Evolutionary conservation across 2,329 filamentous ascomycete species (phyloP).

Genomic region (Claviceps citrina): DNA sequence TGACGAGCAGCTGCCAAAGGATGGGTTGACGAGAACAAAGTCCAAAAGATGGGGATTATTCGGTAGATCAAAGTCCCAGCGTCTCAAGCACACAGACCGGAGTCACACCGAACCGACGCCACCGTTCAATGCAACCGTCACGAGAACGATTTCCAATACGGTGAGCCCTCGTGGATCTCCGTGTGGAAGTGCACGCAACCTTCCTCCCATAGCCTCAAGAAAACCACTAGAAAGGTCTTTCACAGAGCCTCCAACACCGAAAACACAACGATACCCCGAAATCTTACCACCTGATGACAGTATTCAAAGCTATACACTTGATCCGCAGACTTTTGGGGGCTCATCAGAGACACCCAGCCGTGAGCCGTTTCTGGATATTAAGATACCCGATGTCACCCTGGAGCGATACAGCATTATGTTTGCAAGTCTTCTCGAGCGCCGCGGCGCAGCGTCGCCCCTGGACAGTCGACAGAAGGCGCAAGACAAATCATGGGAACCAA

Average conservation of each 20-base stretch:
- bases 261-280: background rate
- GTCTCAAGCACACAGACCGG: conserved; percentile 8
- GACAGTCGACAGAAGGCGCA: conserved; percentile 44
- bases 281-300: background rate
- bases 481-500: conserved; percentile 27
- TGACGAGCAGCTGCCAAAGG: conserved; percentile 8
- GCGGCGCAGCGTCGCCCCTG: conserved; percentile 25
- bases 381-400: conserved; percentile 66
- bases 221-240: conserved; percentile 1
- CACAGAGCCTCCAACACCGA: background rate
- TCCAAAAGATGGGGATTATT: conserved; percentile 46
- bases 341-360: background rate
- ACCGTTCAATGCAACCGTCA: background rate
- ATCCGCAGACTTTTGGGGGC: background rate
- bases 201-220: background rate
- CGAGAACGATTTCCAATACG: background rate
- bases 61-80: conserved; percentile 25
- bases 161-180: background rate
- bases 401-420: conserved; percentile 96
- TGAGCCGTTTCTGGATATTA: conserved; percentile 47
- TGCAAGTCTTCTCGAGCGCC: conserved; percentile 47
- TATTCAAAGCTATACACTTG: background rate
- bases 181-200: background rate
- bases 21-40: conserved; percentile 25
- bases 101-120: conserved; percentile 7